Evolutionary conservation across 805 yeast species (phyloP).

Genomic region (Millerozyma acaciae): DNA sequence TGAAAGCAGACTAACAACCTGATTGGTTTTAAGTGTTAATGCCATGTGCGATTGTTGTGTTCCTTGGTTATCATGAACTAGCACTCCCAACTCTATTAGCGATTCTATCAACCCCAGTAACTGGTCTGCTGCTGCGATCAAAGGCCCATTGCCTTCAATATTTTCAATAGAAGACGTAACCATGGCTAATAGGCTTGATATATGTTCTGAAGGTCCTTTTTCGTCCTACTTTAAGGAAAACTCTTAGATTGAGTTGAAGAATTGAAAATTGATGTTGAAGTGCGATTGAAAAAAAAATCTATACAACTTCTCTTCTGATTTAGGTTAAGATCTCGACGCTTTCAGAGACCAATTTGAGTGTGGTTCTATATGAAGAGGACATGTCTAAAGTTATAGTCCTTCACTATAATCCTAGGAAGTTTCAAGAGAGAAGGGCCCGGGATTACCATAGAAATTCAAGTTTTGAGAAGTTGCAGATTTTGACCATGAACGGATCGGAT

Average conservation of each 20-base stretch:
- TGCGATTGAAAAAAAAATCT: conserved; percentile 1
- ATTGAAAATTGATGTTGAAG: conserved; percentile 1
- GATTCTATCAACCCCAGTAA: conserved; percentile 52
- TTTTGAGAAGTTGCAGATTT: too few relatives aligned
- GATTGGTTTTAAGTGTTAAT: conserved; percentile 40
- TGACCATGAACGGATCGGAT: too few relatives aligned
- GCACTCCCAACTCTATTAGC: conserved; percentile 82
- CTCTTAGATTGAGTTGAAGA: conserved; percentile 2
- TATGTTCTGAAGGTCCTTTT: neutral
- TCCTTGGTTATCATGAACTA: conserved; percentile 91
- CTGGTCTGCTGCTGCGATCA: conserved; percentile 27
- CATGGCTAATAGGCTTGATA: conserved; percentile 14
- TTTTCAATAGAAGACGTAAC: conserved; percentile 26
- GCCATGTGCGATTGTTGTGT: conserved; percentile 70
- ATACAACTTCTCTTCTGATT: too few relatives aligned
- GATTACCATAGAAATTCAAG: too few relatives aligned
- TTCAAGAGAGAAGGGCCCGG: too few relatives aligned
- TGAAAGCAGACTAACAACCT: conserved; percentile 33
- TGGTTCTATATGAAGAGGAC: too few relatives aligned
- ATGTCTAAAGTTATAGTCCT: conserved; percentile 10
- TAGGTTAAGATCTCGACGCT: too few relatives aligned
- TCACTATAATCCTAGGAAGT: conserved; percentile 9
- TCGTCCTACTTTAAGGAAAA: neutral
- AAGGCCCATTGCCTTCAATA: conserved; percentile 23
- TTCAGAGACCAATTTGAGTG: too few relatives aligned